Evolutionary conservation across 2,329 filamentous ascomycete species (phyloP), one percentile per base, ranked within the genome.

Genomic region (Bimuria novae-zelandiae): DNA sequence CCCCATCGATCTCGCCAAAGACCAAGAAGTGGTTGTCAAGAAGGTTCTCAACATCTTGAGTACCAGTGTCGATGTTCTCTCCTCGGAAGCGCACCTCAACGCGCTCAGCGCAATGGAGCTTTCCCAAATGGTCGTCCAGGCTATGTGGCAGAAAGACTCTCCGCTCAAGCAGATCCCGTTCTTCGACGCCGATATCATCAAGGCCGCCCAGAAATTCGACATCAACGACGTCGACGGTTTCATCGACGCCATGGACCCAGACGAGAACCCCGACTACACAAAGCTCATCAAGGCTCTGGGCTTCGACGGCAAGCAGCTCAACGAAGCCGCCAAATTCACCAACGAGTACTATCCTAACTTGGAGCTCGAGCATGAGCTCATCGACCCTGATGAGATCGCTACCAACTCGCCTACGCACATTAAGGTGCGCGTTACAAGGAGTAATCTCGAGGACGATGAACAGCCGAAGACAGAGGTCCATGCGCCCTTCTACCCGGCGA

Each of bases 31-130:
- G 14, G 88, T 99, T 49, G 75, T 99, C 40, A 84, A 84, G 51
- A 95, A 94, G 76, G 86, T 95, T 1, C 81, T 97, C 51, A 91
- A 89, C 68, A 83, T 99, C 10, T 83, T 99, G 41, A 95, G 90
- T 71, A 93, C 94, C 19, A 90, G 89, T 67, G 94, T 97, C 19
- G 94, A 99, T 72, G 92, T 99, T 14, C 83, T 99, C 30, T 96
- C 92, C 8, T 97, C 92, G 0, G 92, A 99, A 65, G 94, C 93
- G 12, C 91, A 97, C 67, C 82, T 99, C 57, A 99, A 99, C 70
- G 93, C 94, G 55, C 96, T 97, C 88, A 92, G 89, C 66, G 94
- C 94, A 23, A 99, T 99, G 93, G 94, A 99, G 74, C 91, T 99
- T 84, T 96, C 90, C 11, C 94, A 99, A 72, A 99, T 99, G 94